Percentiles rank a stretch among this genome's conserved stretches.
Conservation (phyloP, 2,329 filamentous ascomycete species). For the Neobulgaria alba region DNA sequence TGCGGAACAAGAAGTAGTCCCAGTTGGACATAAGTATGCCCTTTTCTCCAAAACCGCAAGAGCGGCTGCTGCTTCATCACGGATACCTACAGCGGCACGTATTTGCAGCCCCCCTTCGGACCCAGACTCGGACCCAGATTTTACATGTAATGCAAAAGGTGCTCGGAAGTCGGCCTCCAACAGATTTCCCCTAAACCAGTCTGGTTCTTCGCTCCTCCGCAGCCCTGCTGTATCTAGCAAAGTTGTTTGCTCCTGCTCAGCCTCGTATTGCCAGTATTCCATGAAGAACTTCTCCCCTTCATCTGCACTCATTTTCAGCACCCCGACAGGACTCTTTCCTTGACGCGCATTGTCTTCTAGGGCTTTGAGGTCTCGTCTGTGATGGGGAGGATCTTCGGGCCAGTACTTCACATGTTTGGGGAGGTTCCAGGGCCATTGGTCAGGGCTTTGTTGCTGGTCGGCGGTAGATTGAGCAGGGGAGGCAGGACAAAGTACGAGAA, state of each 20-base stretch:
- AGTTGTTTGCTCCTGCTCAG: constrained; percentile 9
- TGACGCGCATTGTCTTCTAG: constrained; percentile 31
- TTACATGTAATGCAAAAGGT: constrained; percentile 43
- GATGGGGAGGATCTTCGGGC: constrained; percentile 36
- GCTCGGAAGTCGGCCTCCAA: not conserved
- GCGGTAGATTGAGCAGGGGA: constrained; percentile 27
- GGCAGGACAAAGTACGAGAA: constrained; percentile 36
- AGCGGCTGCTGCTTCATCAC: constrained; percentile 27
- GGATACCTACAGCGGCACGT: constrained; percentile 4
- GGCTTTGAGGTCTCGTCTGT: constrained; percentile 34
- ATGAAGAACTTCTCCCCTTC: constrained; percentile 66
- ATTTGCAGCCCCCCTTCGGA: constrained; percentile 11
- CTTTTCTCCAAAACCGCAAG: constrained; percentile 45
- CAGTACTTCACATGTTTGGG: constrained; percentile 38
- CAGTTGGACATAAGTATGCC: constrained; percentile 56
- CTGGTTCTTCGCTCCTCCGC: constrained; percentile 19
- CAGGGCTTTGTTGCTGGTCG: constrained; percentile 10
- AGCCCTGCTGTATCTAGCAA: constrained; percentile 3
- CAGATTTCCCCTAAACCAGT: constrained; percentile 15
- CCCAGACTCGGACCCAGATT: constrained; percentile 1
- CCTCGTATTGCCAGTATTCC: constrained; percentile 44
- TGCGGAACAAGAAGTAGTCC: constrained; percentile 53
- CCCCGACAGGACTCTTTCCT: constrained; percentile 44
- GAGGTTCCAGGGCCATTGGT: constrained; percentile 38
- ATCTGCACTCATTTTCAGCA: constrained; percentile 65